Base-by-base conservation (phyloP, 176 grass and related monocot species). In the Oryza longistaminata region DNA sequence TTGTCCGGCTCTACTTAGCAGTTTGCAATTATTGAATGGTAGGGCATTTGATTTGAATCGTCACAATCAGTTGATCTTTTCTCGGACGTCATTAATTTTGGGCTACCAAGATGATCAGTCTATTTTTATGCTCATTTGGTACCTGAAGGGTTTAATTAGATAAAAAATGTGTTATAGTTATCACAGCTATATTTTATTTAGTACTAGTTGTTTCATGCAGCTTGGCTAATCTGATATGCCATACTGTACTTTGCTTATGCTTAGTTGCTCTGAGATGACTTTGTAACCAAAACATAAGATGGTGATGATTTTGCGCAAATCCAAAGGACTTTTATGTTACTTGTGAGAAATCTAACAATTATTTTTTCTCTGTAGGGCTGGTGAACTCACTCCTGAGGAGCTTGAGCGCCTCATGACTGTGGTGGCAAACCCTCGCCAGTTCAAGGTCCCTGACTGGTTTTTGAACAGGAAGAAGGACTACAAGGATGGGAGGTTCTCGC, bases 401-500 rank as follows among this genome's bases (percentile, higher is more conserved):
- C 70, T 94, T 2, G 92, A 94, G 66, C 83, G 85, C 64, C 83
- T 94, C 50, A 94, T 94, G 92, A 91, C 92, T 2, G 85, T 91
- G 9, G 92, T 94, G 1, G 88, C 77, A 0, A 93, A 93, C 76
- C 91, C 88, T 14, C 88, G 91, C 34, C 81, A 84, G 65, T 94
- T 94, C 46, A 91, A 94, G 92, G 79, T 91, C 21, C 89, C 89
- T 22, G 92, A 94, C 29, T 94, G 92, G 92, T 94, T 94, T 66
- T 58, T 94, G 25, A 91, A 94, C 84, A 91, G 87, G 86, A 83
- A 94, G 87, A 94, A 94, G 71, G 92, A 94, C 14, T 94, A 91
- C 80, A 94, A 94, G 87, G 89, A 94, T 85, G 92, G 92, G 5
- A 88, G 92, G 14, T 94, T 91, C 84, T 94, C 92, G 25, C 92